Base-by-base conservation (phyloP, 2,329 filamentous ascomycete species). In the Beauveria scarabaeidicola region DNA sequence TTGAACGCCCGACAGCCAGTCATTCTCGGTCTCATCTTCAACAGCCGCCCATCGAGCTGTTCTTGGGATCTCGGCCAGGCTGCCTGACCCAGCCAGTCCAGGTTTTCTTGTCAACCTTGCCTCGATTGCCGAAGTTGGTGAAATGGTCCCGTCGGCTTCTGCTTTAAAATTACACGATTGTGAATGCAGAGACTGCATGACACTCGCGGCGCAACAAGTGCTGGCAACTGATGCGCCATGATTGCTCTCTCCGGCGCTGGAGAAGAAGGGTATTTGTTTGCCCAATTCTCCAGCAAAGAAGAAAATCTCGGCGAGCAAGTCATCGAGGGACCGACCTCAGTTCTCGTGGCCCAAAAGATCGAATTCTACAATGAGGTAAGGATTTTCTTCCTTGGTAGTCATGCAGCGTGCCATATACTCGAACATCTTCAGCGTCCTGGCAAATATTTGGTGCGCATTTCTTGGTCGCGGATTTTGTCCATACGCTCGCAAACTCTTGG, bases 261-360 rank as follows among this genome's bases (percentile, higher is more conserved):
- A 15, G 13, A 36, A 36, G 57, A 88, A 90, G 93, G 93, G 73
- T 97, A 93, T 70, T 95, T 95, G 79, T 88, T 78, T 75, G 21
- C 90, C 90, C 0, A 96, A 82, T 40, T 90, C 73, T 97, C 92
- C 91, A 70, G 97, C 91, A 76, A 97, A 94, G 77, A 96, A 95
- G 77, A 97, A 96, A 96, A 97, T 76, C 67, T 95, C 84, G 0
- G 92, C 91, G 0, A 93, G 81, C 5, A 95, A 75, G 65, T 94
- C 89, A 27, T 82, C 79, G 29, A 97, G 81, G 0, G 90, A 81
- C 15, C 89, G 82, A 1, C 91, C 92, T 1, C 80, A 71, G 68
- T 95, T 89, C 76, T 97, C 93, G 71, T 92, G 89, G 0, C 90
- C 92, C 4, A 96, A 91, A 11, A 97, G 75, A 72, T 97, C 93